Evolutionary conservation across 345 rosid genomes (phyloP), one percentile per base, ranked within the genome.

Genomic region (Aurinia saxatilis): DNA sequence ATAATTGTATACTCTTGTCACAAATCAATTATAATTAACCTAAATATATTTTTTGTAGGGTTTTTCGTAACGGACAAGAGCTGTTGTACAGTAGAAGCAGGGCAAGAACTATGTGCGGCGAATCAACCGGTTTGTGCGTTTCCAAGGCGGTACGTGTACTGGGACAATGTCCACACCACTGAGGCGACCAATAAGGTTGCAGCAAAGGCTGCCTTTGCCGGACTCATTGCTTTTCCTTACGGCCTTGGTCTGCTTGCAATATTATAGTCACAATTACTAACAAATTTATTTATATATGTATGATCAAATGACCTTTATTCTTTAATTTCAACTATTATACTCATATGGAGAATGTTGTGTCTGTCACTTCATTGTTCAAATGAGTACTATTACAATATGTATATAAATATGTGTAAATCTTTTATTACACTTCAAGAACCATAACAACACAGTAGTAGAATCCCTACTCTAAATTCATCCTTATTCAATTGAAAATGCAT

Each of bases 141-240:
- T 45, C 59, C 67, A 48, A 57, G 25, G 8, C 19, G 17, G 9
- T 71, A 76, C 9, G 55, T 39, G 36, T 76, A 30, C 5, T 76
- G 76, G 76, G 79, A 76, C 37, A 61, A 50, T 33, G 67, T 76
- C 10, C 79, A 76, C 45, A 34, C 67, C 21, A 76, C 77, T 10
- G 76, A 76, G 35, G 55, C 60, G 9, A 8, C 57, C 19, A 57
- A 58, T 56, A 15, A 1, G 49, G 3, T 52, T 1, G 38, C 9
- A 4, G 75, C 74, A 0, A 21, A 38, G 5, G 42, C 56, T 47
- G 65, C 83, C 6, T 70, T 35, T 29, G n/a, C 18, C 8, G 48
- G 66, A 50, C 25, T 47, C 6, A 34, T 33, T 54, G 15, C 74
- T 3, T 16, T 3, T 15, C 77, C 77, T 37, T 73, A 62, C 13